These are phyloP conservation scores for Botryotinia globosa DNA, from an alignment of 2,329 filamentous ascomycete genomes.

Conservation along the genomic window DNA sequence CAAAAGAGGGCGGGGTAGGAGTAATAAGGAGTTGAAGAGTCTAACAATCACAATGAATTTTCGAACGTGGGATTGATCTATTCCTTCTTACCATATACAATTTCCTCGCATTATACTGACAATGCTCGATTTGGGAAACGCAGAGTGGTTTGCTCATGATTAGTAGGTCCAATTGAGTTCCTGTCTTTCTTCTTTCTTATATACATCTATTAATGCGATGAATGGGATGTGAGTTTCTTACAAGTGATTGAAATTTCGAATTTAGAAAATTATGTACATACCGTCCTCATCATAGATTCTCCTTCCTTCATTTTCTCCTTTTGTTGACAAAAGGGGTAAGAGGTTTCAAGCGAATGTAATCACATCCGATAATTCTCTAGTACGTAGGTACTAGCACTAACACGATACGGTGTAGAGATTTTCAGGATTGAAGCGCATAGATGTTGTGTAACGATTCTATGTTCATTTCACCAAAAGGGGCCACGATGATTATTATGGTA, in stretches of 20 bases:
- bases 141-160: not conserved
- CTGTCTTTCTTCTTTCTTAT: not conserved
- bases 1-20: no score
- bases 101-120: not conserved
- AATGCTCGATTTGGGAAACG: not conserved
- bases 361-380: not conserved
- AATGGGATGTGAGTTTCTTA: not conserved
- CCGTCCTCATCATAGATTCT: not conserved
- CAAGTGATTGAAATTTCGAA: not conserved
- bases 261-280: not conserved
- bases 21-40: no score
- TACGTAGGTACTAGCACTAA: no score
- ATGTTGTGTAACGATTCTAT: no score
- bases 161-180: no score
- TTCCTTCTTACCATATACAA: not conserved
- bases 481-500: no score
- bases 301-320: rapidly evolving
- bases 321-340: not conserved
- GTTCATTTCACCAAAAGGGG: no score
- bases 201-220: not conserved
- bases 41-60: not conserved
- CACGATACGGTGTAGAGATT: no score
- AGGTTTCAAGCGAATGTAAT: not conserved
- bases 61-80: not conserved
- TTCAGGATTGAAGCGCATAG: no score